Evolutionary conservation across 352 stramenopile species (phyloP), one percentile per base, ranked within the genome.

Genomic region (Sclerospora graminicola): DNA sequence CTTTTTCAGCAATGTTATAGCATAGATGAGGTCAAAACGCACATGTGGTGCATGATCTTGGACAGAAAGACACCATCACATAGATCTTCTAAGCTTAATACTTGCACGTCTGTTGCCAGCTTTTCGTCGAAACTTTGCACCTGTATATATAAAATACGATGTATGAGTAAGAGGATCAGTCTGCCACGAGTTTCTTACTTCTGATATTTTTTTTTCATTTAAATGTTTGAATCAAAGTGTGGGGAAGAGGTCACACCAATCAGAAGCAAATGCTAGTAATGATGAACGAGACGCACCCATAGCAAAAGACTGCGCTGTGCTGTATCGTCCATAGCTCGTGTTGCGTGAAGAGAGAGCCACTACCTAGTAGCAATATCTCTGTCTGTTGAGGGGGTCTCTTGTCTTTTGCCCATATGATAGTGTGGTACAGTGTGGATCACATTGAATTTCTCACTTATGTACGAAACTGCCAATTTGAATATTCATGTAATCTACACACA

Each of bases 21-120:
- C 16, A 35, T 15, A 35, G 11, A 33, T 5, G n/a, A n/a, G n/a
- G n/a, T n/a, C n/a, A n/a, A n/a, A 26, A 26, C 72, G 48, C 63
- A 92, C 80, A 92, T 88, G 56, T 83, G 63, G 52, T 92, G 72
- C 70, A 92, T 82, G 47, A 92, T 72, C 50, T 84, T 77, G 41
- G 72, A 64, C 32, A 92, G 62, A 49, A 92, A 87, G 36, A 92
- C 74, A 42, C 80, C 80, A 46, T 92, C 77, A 41, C 69, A 78
- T 24, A 89, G 67, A 46, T 86, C 76, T 18, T 62, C 51, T 30
- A 89, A 43, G 20, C 57, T 56, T 20, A 47, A 36, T 28, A 86
- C 47, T 35, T 57, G 42, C 40, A 53, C 45, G 29, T 83, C 64
- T 30, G 54, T 58, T 16, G 61, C 69, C 30, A 84, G 40, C 27